Percentiles rank a stretch among this genome's conserved stretches.
These are phyloP conservation scores for Cutaneotrichosporon mucoides DNA, from an alignment of 1,284 basidiomycete genomes.

Conservation along the genomic window DNA sequence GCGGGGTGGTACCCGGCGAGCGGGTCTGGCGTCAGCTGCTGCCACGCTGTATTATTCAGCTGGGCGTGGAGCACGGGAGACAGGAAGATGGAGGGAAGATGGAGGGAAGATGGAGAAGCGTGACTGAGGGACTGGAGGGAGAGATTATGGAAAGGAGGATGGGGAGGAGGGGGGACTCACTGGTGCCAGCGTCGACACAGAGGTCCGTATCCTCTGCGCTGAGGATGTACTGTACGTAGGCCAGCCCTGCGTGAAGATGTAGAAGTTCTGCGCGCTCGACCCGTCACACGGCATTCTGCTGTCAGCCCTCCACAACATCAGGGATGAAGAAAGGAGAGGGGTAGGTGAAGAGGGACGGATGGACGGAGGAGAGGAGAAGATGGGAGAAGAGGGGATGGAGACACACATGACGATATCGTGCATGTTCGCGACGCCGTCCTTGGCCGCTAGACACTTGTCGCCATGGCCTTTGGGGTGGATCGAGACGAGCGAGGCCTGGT, in stretches of 20 bases:
- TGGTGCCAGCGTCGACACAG: slow-evolving; percentile 3
- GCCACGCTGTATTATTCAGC: background rate
- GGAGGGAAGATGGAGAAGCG: no score
- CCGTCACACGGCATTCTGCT: background rate
- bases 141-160: no score
- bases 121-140: no score
- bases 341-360: no score
- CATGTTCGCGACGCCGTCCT: background rate
- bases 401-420: background rate
- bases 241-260: background rate
- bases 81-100: no score
- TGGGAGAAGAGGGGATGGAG: background rate
- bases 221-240: background rate
- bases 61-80: background rate
- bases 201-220: background rate
- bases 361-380: background rate
- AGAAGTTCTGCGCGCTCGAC: background rate
- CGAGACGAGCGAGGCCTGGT: background rate
- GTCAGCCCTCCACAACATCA: background rate
- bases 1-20: background rate
- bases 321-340: no score
- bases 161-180: background rate
- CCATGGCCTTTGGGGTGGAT: background rate
- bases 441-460: background rate
- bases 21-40: background rate